These are phyloP conservation scores for Spergularia marina DNA, from an alignment of 148 eudicot genomes.

Conservation along the genomic window DNA sequence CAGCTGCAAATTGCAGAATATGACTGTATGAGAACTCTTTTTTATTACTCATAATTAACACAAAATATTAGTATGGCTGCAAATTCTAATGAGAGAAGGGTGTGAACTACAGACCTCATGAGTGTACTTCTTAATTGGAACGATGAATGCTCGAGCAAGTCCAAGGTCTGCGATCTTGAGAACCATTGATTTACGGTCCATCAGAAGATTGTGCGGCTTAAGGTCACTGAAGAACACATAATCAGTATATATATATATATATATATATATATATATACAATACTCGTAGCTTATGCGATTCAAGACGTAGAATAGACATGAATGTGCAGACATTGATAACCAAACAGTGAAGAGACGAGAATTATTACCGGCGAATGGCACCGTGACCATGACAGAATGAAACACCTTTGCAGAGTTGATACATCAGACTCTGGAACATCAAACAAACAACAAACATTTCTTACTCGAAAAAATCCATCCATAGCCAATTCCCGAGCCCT, in stretches of 20 bases:
- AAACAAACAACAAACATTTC: neutral
- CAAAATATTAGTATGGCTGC: too few relatives aligned
- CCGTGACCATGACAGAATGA: conserved; percentile 96
- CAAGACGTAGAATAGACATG: neutral
- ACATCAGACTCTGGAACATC: conserved; percentile 75
- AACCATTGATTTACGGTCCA: conserved; percentile 70
- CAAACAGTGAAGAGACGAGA: neutral
- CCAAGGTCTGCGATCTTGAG: conserved; percentile 97
- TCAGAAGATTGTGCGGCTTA: too few relatives aligned
- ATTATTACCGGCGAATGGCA: conserved; percentile 67
- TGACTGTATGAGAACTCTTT: too few relatives aligned
- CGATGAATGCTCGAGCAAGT: conserved; percentile 75
- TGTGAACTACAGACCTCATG: conserved; percentile 60
- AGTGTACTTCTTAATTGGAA: conserved; percentile 92
- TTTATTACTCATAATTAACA: too few relatives aligned
- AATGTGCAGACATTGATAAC: neutral
- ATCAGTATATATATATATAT: neutral
- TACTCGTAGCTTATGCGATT: neutral
- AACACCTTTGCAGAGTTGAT: conserved; percentile 93
- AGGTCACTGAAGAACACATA: neutral
- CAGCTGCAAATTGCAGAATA: too few relatives aligned
- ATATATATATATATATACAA: neutral
- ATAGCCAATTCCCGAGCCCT: neutral
- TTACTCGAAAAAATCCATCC: neutral
- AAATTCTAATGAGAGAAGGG: neutral